Conservation (phyloP, 2,329 filamentous ascomycete genomes). For the Myriosclerotinia curreyana region DNA sequence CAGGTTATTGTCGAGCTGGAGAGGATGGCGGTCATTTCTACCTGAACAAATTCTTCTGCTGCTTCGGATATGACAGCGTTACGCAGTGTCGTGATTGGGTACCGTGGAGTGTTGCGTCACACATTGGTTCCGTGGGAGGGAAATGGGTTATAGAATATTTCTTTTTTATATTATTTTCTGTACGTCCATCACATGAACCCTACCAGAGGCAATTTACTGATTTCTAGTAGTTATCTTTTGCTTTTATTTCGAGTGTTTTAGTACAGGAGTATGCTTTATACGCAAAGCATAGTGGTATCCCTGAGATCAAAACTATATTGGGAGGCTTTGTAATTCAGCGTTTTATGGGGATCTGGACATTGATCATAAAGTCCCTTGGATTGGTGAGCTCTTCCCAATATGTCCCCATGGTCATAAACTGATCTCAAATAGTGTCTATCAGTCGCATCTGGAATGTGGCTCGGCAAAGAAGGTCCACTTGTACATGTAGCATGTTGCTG, state of each 20-base stretch:
- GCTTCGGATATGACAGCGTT: slow-evolving; percentile 81
- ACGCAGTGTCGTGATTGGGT: slow-evolving; percentile 84
- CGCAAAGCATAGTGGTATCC: slow-evolving; percentile 92
- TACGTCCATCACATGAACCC: slow-evolving; percentile 44
- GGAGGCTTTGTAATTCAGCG: slow-evolving; percentile 89
- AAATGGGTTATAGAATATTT: slow-evolving; percentile 83
- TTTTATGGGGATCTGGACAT: slow-evolving; percentile 84
- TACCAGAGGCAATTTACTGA: slow-evolving; percentile 3
- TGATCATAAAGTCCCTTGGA: slow-evolving; percentile 85
- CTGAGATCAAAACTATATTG: slow-evolving; percentile 94
- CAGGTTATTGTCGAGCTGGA: slow-evolving; percentile 76
- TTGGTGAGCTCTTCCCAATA: slow-evolving; percentile 53
- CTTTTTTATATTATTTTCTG: slow-evolving; percentile 81
- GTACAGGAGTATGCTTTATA: slow-evolving; percentile 83
- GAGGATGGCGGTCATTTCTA: slow-evolving; percentile 84
- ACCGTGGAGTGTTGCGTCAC: slow-evolving; percentile 75
- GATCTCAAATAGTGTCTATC: slow-evolving; percentile 66
- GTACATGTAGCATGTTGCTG: slow-evolving; percentile 98
- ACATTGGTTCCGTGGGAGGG: slow-evolving; percentile 62
- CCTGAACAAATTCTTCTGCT: slow-evolving; percentile 87
- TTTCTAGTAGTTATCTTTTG: slow-evolving; percentile 64
- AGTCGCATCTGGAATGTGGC: slow-evolving; percentile 91
- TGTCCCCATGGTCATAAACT: slow-evolving; percentile 23
- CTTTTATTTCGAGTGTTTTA: slow-evolving; percentile 70
- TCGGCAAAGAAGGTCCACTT: slow-evolving; percentile 92